Evolutionary conservation across 768 basidiomycete genomes (phyloP), one percentile per base, ranked within the genome.

Genomic region (Pleurotus tuoliensis): DNA sequence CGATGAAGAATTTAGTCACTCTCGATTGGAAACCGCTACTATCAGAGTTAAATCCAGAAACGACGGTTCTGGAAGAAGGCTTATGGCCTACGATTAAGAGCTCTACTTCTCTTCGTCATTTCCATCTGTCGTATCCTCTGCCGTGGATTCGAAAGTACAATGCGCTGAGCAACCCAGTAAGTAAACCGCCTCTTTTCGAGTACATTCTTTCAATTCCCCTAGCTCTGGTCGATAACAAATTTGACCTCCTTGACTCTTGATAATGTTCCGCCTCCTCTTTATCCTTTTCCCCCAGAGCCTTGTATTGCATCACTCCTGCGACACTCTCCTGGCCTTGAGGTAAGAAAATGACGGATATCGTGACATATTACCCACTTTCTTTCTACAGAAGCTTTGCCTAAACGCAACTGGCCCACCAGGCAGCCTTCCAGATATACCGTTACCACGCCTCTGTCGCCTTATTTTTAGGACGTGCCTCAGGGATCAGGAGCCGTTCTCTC

Each of bases 211-310:
- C 27, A 18, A 16, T 16, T 6, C 22, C 11, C 24, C 24, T 24
- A 53, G 51, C 39, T 53, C 5, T 53, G 51, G 51, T 53, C 37
- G 20, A 53, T 53, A 9, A 12, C 38, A 20, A 41, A 41, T n/a
- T 16, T 53, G 37, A 53, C 37, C 11, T 53, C 51, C 22, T 39
- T 53, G 9, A 25, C 24, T 7, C 51, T 53, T 40, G 34, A 16
- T 7, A 24, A 53, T 24, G 20, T 41, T 37, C 18, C 51, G 30
- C 30, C 9, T 18, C 16, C 51, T 13, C 37, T 39, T 11, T 20
- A 38, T n/a, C 16, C 34, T 11, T 18, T 20, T 4, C 18, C 9
- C 11, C 51, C 24, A 4, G n/a, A 4, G 2, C 20, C 22, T n/a
- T 53, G 39, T 30, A n/a, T 53, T 38, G 22, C n/a, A 25, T 53